Evolutionary conservation across 2,329 filamentous ascomycete genomes (phyloP), one percentile per base, ranked within the genome.

Genomic region (Botryotinia narcissicola): DNA sequence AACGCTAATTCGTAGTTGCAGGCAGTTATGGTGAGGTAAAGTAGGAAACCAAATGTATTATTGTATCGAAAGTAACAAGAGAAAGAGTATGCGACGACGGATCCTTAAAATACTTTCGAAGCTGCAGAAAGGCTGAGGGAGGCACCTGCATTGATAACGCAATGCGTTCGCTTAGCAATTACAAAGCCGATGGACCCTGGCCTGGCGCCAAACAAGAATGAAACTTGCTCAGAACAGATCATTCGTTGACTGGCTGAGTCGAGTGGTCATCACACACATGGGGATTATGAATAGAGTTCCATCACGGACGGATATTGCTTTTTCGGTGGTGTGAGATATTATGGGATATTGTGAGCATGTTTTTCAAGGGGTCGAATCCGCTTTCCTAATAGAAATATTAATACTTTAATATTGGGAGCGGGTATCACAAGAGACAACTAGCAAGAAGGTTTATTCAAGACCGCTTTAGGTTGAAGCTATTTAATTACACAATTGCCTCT

Each of bases 201-300:
- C 48, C 35, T 25, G 37, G 18, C 32, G 18, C 59, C 59, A 54
- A 71, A 68, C 71, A 68, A 72, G 48, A 48, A 68, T 68, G 51
- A 72, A 72, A 72, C 71, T 60, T 72, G 71, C 71, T 72, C 71
- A 72, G 51, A 60, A 72, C 71, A 72, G 62, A 68, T 68, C 51
- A 42, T 40, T 40, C 20, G 59, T 42, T n/a, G 20, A 57, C 6
- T 44, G 16, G 59, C 32, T 37, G 51, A 57, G 48, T 54, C 51
- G 51, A n/a, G 25, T n/a, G 51, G n/a, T n/a, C 51, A 29, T 57
- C n/a, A 29, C 51, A 57, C n/a, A 57, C n/a, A 57, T n/a, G 51
- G 59, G 3, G 40, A 42, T 63, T 29, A 29, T 32, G 35, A n/a
- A n/a, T n/a, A 3, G 14, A 14, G 29, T 37, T n/a, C 3, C 22